These are phyloP conservation scores for Scutellaria galericulata DNA, from an alignment of 257 asterid genomes.

Conservation along the genomic window DNA sequence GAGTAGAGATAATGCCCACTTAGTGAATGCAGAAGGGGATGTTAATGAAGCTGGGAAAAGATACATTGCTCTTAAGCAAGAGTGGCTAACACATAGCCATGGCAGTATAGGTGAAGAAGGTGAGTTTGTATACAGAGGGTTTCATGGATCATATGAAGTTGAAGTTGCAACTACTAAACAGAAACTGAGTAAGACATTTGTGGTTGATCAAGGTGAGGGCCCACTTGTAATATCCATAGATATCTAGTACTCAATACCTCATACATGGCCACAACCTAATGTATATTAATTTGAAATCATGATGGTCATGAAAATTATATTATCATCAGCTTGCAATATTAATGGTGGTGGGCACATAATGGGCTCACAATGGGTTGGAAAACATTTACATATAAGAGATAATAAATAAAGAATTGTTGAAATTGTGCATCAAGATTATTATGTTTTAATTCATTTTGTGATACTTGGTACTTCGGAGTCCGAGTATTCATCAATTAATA, in stretches of 20 bases:
- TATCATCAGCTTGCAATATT: too few relatives aligned
- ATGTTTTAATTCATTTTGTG: too few relatives aligned
- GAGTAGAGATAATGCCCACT: slow-evolving; percentile 63
- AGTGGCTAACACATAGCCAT: slow-evolving; percentile 68
- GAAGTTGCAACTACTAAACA: slow-evolving; percentile 39
- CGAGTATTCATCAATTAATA: too few relatives aligned
- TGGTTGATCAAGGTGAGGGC: slow-evolving; percentile 60
- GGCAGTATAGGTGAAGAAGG: slow-evolving; percentile 56
- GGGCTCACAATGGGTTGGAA: too few relatives aligned
- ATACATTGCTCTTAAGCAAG: slow-evolving; percentile 58
- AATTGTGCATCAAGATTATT: too few relatives aligned
- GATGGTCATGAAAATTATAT: too few relatives aligned
- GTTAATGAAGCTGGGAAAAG: slow-evolving; percentile 75
- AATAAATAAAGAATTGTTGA: too few relatives aligned
- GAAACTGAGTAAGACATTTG: slow-evolving; percentile 52
- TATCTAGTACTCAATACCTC: slow-evolving; percentile 21
- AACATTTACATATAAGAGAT: too few relatives aligned
- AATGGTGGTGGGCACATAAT: too few relatives aligned
- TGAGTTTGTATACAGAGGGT: slow-evolving; percentile 67
- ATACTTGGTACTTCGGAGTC: too few relatives aligned
- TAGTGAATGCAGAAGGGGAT: slow-evolving; percentile 79
- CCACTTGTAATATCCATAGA: slow-evolving; percentile 53
- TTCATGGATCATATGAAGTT: slow-evolving; percentile 62
- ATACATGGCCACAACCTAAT: too few relatives aligned
- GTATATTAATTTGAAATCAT: too few relatives aligned